Percentiles rank a stretch among this genome's conserved stretches.
phyloP scores from a whole-genome alignment of 2,329 filamentous ascomycete species.

The Nemania bipapillata region DNA sequence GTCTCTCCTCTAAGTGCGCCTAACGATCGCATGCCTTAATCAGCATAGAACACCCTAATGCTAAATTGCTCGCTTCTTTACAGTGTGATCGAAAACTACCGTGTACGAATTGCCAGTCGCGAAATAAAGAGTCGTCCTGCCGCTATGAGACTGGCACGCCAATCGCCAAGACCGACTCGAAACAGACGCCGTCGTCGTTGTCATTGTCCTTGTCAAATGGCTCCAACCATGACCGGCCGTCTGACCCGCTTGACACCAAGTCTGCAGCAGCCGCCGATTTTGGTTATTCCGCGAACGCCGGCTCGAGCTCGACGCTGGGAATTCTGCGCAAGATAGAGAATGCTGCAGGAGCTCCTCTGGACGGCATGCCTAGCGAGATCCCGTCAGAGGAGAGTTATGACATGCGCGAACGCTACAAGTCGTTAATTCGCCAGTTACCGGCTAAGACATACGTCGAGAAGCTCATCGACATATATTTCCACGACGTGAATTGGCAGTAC shows the following conservation, averaged over 20 bases:
- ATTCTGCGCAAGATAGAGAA: constrained; percentile 67
- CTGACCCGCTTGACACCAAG: constrained; percentile 51
- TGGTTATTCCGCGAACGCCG: constrained; percentile 62
- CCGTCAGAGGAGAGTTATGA: constrained; percentile 55
- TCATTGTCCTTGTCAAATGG: constrained; percentile 41
- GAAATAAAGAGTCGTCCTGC: constrained; percentile 67
- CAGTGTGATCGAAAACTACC: constrained; percentile 70
- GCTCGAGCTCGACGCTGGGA: constrained; percentile 66
- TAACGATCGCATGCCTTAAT: constrained; percentile 22
- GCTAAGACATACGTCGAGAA: constrained; percentile 65
- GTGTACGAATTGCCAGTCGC: constrained; percentile 68
- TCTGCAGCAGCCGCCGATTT: constrained; percentile 60
- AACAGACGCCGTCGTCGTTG: constrained; percentile 40
- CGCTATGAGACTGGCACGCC: constrained; percentile 66
- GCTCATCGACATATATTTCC: constrained; percentile 65
- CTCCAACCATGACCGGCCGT: constrained; percentile 35
- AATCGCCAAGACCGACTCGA: constrained; percentile 53
- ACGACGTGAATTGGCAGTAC: constrained; percentile 70
- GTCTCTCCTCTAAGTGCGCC: constrained; percentile 16
- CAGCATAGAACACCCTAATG: neutral
- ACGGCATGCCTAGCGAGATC: constrained; percentile 49
- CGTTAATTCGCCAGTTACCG: constrained; percentile 67
- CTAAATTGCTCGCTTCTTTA: constrained; percentile 33
- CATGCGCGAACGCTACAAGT: constrained; percentile 67
- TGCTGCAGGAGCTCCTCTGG: constrained; percentile 53